These are phyloP conservation scores for Verticillium nubilum DNA, from an alignment of 2,329 filamentous ascomycete species.

Conservation along the genomic window DNA sequence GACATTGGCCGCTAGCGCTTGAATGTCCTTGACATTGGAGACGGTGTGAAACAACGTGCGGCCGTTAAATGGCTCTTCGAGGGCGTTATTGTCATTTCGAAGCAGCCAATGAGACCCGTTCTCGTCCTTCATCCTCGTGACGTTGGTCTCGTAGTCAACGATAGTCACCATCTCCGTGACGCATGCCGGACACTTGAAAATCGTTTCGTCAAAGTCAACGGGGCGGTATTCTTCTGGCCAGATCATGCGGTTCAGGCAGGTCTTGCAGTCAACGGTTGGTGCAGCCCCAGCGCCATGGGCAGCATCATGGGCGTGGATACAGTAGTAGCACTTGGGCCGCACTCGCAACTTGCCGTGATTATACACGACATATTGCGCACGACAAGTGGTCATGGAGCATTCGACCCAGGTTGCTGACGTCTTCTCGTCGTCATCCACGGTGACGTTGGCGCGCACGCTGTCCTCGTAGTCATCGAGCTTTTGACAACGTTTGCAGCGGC, in stretches of 20 bases:
- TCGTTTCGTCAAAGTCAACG: conserved; percentile 16
- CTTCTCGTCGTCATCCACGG: conserved; percentile 19
- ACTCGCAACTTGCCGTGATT: conserved; percentile 32
- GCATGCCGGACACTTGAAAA: conserved; percentile 38
- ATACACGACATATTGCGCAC: conserved; percentile 46
- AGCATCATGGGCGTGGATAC: conserved; percentile 23
- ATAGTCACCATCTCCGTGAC: conserved; percentile 25
- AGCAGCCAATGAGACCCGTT: conserved; percentile 39
- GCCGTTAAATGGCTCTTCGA: conserved; percentile 29
- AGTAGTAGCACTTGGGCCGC: conserved; percentile 43
- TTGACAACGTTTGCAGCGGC: conserved; percentile 14
- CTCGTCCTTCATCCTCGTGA: conserved; percentile 28
- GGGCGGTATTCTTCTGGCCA: conserved; percentile 40
- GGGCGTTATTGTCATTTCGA: conserved; percentile 28
- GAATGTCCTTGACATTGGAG: conserved; percentile 21
- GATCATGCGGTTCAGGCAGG: conserved; percentile 39
- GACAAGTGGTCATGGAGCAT: conserved; percentile 34
- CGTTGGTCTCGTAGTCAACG: conserved; percentile 28
- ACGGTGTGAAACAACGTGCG: conserved; percentile 33
- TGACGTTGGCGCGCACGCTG: conserved; percentile 21
- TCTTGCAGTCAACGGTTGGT: conserved; percentile 37
- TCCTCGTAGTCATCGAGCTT: conserved; percentile 16
- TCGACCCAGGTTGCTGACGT: conserved; percentile 39
- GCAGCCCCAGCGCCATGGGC: conserved; percentile 15
- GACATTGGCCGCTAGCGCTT: conserved; percentile 28